Conservation (phyloP, 139 green algal genomes). For the Coccomyxa sp. region DNA sequence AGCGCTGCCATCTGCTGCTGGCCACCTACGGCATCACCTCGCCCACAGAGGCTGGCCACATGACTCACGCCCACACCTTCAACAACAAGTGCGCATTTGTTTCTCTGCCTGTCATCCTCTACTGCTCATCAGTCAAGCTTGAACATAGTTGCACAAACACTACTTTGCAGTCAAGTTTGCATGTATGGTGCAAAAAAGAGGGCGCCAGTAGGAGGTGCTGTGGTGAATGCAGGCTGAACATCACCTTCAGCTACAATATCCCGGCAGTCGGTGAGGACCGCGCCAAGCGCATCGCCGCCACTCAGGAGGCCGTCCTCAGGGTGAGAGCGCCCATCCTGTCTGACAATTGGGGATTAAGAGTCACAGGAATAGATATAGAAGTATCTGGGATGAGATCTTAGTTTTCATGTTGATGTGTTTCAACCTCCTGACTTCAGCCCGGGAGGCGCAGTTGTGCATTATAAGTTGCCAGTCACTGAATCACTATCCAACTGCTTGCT, state of each 20-base stretch:
- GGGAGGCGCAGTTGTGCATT: too few relatives aligned
- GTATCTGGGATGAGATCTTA: too few relatives aligned
- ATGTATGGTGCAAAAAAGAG: not conserved
- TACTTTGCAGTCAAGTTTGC: not conserved
- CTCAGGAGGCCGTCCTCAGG: constrained; percentile 4
- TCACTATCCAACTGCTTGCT: too few relatives aligned
- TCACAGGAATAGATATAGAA: not conserved
- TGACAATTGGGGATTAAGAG: not conserved
- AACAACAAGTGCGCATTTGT: constrained; percentile 2
- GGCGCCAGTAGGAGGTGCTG: not conserved
- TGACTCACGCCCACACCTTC: constrained; percentile 21
- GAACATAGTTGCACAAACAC: not conserved
- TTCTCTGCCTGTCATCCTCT: too few relatives aligned
- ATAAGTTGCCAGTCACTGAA: too few relatives aligned
- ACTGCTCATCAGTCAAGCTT: not conserved
- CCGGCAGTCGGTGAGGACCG: constrained; percentile 3
- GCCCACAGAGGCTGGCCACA: constrained; percentile 2
- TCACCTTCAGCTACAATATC: constrained; percentile 10
- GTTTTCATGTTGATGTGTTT: not conserved
- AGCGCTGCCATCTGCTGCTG: constrained; percentile 11
- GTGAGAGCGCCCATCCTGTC: not conserved
- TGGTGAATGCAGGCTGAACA: constrained; percentile 4
- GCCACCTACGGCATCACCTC: constrained; percentile 11
- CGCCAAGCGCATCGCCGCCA: not conserved
- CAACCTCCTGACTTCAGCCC: too few relatives aligned